A percentile compares a stretch with the other conserved stretches of the same genome.
These are phyloP conservation scores for Trichoderma koningii DNA, from an alignment of 2,329 filamentous ascomycete genomes.

Conservation along the genomic window DNA sequence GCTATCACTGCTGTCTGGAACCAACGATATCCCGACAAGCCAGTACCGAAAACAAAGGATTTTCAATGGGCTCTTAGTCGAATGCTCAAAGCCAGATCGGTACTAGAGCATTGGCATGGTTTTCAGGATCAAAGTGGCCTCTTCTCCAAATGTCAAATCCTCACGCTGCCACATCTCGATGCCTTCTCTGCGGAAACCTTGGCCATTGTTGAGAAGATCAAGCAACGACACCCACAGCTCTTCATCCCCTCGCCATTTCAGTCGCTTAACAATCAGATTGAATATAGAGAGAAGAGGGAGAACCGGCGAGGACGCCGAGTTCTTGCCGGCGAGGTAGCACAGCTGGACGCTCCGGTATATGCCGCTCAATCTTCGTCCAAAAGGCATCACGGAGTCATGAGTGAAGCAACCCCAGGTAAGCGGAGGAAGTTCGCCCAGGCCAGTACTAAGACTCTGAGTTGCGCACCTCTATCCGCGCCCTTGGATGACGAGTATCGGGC, in stretches of 20 bases:
- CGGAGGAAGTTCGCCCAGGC: constrained; percentile 19
- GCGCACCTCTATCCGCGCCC: neutral
- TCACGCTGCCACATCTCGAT: constrained; percentile 47
- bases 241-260: constrained; percentile 36
- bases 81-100: constrained; percentile 41
- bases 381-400: constrained; percentile 33
- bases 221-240: constrained; percentile 46
- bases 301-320: constrained; percentile 40
- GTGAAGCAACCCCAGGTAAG: constrained; percentile 31
- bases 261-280: neutral
- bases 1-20: constrained; percentile 50
- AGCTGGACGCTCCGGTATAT: constrained; percentile 56
- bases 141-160: constrained; percentile 48
- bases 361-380: constrained; percentile 43
- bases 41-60: constrained; percentile 45
- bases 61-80: constrained; percentile 44
- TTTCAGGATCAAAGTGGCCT: constrained; percentile 47
- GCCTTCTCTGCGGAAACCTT: constrained; percentile 47
- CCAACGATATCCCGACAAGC: constrained; percentile 43
- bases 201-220: constrained; percentile 50
- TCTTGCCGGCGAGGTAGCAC: constrained; percentile 49
- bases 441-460: neutral
- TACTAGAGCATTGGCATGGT: constrained; percentile 48
- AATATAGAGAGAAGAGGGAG: constrained; percentile 29
- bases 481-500: neutral